phyloP scores from a whole-genome alignment of 495 filamentous ascomycete species.

The Friedmanniomyces simplex region DNA sequence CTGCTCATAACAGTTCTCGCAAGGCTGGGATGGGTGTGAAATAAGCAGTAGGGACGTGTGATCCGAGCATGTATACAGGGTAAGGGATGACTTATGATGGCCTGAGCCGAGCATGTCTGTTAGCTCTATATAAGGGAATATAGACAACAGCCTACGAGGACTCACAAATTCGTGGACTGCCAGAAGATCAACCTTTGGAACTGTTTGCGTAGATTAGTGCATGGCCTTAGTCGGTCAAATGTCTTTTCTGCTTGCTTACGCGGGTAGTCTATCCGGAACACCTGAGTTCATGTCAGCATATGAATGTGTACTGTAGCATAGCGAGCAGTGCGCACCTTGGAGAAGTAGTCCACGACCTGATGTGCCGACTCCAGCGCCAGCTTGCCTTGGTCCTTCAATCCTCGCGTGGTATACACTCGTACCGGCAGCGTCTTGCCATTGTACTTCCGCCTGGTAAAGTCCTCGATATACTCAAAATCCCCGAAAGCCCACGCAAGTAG shows the following conservation, averaged over 20 bases:
- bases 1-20: background rate
- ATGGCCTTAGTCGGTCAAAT: too few relatives aligned
- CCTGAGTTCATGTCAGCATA: slow-evolving; percentile 25
- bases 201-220: too few relatives aligned
- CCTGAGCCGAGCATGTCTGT: slow-evolving; percentile 7
- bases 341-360: slow-evolving; percentile 88
- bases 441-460: slow-evolving; percentile 76
- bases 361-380: slow-evolving; percentile 80
- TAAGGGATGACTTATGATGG: slow-evolving; percentile 21
- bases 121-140: background rate
- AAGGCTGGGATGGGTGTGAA: background rate
- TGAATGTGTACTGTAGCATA: background rate
- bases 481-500: slow-evolving; percentile 92
- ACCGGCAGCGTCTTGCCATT: slow-evolving; percentile 84
- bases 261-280: slow-evolving; percentile 90
- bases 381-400: slow-evolving; percentile 75
- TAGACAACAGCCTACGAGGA: slow-evolving; percentile 10
- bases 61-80: background rate
- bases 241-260: slow-evolving; percentile 11
- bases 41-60: too few relatives aligned
- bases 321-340: slow-evolving; percentile 48
- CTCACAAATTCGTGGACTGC: slow-evolving; percentile 93
- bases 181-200: slow-evolving; percentile 89
- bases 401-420: slow-evolving; percentile 86
- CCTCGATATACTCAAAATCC: slow-evolving; percentile 93